Percentiles rank a stretch among this genome's conserved stretches.
Evolutionary conservation across 352 stramenopile genomes (phyloP).

Genomic region (Phytopythium mirpurense): DNA sequence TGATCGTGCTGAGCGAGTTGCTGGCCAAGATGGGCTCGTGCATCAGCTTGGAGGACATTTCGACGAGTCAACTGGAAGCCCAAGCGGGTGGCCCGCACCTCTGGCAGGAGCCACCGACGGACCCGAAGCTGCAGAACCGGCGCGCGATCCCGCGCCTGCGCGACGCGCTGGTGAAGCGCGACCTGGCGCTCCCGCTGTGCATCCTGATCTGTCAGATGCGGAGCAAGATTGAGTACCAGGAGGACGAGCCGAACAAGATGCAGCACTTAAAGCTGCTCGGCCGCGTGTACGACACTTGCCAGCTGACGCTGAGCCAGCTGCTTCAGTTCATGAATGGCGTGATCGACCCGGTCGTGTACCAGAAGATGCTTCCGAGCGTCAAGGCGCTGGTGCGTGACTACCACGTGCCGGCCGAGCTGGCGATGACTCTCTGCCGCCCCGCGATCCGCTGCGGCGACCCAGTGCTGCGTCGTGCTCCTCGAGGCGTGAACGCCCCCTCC

Average conservation of each 20-base stretch:
- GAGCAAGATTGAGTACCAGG: constrained; percentile 78
- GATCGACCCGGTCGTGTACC: constrained; percentile 62
- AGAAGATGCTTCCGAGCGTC: constrained; percentile 67
- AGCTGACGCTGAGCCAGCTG: constrained; percentile 83
- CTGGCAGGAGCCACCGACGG: constrained; percentile 61
- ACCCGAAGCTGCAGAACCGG: constrained; percentile 81
- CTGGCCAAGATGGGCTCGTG: constrained; percentile 87
- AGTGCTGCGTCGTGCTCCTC: constrained; percentile 54
- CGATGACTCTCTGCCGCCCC: constrained; percentile 73
- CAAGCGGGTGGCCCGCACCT: constrained; percentile 73
- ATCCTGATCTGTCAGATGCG: constrained; percentile 84
- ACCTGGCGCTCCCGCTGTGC: constrained; percentile 69
- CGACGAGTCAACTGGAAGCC: constrained; percentile 73
- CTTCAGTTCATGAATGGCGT: constrained; percentile 81
- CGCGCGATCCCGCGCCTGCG: constrained; percentile 73
- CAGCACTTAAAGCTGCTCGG: constrained; percentile 78
- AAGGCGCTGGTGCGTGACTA: constrained; percentile 63
- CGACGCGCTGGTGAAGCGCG: constrained; percentile 79
- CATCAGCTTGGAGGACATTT: constrained; percentile 85
- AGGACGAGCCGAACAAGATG: constrained; percentile 27
- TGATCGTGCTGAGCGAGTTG: constrained; percentile 85
- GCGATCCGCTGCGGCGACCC: constrained; percentile 73
- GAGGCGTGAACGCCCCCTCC: constrained; percentile 47
- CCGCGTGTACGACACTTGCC: constrained; percentile 75
- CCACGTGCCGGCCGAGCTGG: constrained; percentile 64